Evolutionary conservation across 1,284 basidiomycete species (phyloP).

Genomic region (Cystobasidiaceae sp.): DNA sequence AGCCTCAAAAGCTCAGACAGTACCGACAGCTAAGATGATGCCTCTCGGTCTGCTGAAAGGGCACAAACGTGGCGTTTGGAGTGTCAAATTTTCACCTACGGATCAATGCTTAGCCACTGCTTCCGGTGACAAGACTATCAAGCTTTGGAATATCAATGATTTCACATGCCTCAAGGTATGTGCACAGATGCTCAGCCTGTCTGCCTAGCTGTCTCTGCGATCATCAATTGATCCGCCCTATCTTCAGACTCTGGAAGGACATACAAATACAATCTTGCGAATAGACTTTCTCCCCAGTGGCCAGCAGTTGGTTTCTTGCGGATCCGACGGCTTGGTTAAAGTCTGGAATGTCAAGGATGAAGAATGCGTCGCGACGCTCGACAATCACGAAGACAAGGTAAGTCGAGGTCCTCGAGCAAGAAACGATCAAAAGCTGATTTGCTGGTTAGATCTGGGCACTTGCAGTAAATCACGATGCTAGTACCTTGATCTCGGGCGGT

Average conservation of each 20-base stretch:
- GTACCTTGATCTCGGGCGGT: constrained; percentile 79
- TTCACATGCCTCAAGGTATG: constrained; percentile 73
- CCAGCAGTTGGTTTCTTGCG: constrained; percentile 79
- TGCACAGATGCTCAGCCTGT: neutral
- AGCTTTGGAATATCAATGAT: constrained; percentile 88
- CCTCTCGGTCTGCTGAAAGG: constrained; percentile 86
- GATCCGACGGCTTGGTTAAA: constrained; percentile 91
- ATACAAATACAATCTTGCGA: constrained; percentile 92
- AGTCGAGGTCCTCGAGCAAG: constrained; percentile 39
- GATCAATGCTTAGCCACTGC: constrained; percentile 86
- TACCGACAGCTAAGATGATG: constrained; percentile 62
- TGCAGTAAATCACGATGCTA: constrained; percentile 68
- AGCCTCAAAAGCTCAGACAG: constrained; percentile 32
- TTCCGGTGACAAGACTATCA: constrained; percentile 89
- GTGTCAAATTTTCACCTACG: constrained; percentile 74
- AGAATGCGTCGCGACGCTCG: constrained; percentile 78
- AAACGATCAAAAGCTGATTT: neutral
- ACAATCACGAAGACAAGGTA: constrained; percentile 94
- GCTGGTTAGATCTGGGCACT: constrained; percentile 78
- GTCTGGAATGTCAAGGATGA: constrained; percentile 90
- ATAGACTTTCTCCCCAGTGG: constrained; percentile 82
- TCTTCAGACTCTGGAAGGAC: constrained; percentile 80
- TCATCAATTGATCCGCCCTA: neutral
- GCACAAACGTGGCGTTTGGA: constrained; percentile 96
- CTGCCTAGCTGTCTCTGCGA: constrained; percentile 27